Evolutionary conservation across 2,329 filamentous ascomycete genomes (phyloP), one percentile per base, ranked within the genome.

Genomic region (Penicillium sp.): DNA sequence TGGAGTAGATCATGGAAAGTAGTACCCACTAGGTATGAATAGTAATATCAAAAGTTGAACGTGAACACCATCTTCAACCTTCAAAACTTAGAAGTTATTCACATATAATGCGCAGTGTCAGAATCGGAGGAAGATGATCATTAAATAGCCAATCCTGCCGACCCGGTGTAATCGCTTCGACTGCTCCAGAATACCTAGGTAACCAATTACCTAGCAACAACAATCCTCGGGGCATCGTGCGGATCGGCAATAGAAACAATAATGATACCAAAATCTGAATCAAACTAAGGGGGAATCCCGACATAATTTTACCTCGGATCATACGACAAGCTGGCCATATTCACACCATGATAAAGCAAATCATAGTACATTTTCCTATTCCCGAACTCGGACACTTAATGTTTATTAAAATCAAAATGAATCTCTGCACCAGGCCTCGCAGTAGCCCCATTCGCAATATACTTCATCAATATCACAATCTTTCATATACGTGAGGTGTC

Each of bases 151-250:
- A n/a, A n/a, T n/a, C n/a, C n/a, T n/a, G n/a, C n/a, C n/a, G n/a
- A n/a, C n/a, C n/a, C n/a, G n/a, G n/a, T n/a, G n/a, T 10, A 37
- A 37, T 8, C 18, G 34, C 18, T 10, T 9, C 9, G 52, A 47
- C 27, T 54, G 52, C 21, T 51, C 47, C 4, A 54, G 23, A n/a
- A 54, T 29, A n/a, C n/a, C n/a, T n/a, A n/a, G n/a, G n/a, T n/a
- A 45, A 51, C 30, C 43, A 54, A 21, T 18, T 47, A 47, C 13
- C 52, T 47, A 23, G 52, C 47, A 20, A 54, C 47, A 24, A 54
- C 52, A 29, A 47, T 54, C 2, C 45, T 54, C 1, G 52, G 52
- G 3, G 52, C 47, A 48, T 32, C 37, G 17, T n/a, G 20, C 47
- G 47, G 5, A 36, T 54, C 32, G 1, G 52, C 52, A 44, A 54